Conservation (phyloP, 352 stramenopile genomes). For the Thraustotheca clavata region DNA sequence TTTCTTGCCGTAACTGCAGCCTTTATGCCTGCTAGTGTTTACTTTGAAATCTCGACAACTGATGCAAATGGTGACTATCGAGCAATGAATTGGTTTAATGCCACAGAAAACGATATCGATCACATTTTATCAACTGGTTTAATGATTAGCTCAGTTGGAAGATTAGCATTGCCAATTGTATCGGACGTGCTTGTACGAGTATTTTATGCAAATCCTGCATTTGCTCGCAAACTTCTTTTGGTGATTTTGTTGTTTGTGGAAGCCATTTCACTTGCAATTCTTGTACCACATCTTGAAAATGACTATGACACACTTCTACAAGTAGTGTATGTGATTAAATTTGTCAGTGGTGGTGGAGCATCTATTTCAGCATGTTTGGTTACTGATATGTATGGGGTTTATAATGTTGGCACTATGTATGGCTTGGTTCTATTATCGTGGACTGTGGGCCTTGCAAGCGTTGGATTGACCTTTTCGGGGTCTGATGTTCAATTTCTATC, state of each 20-base stretch:
- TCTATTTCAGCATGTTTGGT: neutral
- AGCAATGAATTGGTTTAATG: neutral
- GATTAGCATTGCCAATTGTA: neutral
- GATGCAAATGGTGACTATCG: neutral
- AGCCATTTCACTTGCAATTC: neutral
- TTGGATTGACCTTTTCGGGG: neutral
- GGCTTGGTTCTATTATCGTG: conserved; percentile 5
- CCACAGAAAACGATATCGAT: neutral
- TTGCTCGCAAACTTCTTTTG: conserved; percentile 6
- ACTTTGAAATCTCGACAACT: neutral
- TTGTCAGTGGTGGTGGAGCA: neutral
- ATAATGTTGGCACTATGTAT: conserved; percentile 19
- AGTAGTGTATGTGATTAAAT: neutral
- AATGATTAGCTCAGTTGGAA: neutral
- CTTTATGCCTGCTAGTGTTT: neutral
- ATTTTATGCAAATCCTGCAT: conserved; percentile 19
- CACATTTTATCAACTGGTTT: neutral
- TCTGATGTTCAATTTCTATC: neutral
- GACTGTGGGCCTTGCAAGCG: neutral
- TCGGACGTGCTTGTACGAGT: conserved; percentile 11
- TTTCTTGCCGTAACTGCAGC: neutral
- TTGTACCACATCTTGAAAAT: neutral
- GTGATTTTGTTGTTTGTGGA: neutral
- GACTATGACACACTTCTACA: neutral
- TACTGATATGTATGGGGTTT: conserved; percentile 18